Conservation (phyloP, 805 yeast genomes). For the Myxozyma neglecta region DNA sequence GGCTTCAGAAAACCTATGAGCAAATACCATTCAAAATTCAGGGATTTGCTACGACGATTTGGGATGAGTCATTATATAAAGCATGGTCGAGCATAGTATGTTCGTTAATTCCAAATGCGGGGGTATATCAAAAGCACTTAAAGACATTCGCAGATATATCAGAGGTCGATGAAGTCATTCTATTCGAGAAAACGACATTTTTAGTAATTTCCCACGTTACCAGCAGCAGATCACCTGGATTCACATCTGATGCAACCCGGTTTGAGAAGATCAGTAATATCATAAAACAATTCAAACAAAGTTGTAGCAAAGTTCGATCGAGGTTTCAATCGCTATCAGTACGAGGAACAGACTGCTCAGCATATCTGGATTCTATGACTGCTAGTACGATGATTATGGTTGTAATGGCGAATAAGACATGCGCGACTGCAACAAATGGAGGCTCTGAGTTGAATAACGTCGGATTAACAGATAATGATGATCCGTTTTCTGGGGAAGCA, state of each 20-base stretch:
- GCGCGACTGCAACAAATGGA: neutral
- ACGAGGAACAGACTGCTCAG: slow-evolving; percentile 51
- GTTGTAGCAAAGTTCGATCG: slow-evolving; percentile 81
- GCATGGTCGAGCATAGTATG: slow-evolving; percentile 98
- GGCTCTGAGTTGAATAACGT: slow-evolving; percentile 21
- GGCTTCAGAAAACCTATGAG: slow-evolving; percentile 66
- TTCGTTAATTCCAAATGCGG: slow-evolving; percentile 89
- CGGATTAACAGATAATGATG: slow-evolving; percentile 24
- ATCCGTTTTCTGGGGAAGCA: slow-evolving; percentile 31
- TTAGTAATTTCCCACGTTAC: slow-evolving; percentile 63
- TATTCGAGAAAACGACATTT: slow-evolving; percentile 92
- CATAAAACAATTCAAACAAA: slow-evolving; percentile 90
- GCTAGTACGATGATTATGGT: slow-evolving; percentile 49
- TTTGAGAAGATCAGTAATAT: slow-evolving; percentile 93
- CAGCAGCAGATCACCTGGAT: slow-evolving; percentile 15
- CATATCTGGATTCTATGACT: slow-evolving; percentile 46
- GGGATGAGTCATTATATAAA: slow-evolving; percentile 94
- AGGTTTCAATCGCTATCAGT: slow-evolving; percentile 76
- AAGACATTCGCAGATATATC: slow-evolving; percentile 68
- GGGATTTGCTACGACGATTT: slow-evolving; percentile 93
- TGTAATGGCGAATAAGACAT: slow-evolving; percentile 40
- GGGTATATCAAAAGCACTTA: slow-evolving; percentile 71
- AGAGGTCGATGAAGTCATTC: slow-evolving; percentile 83
- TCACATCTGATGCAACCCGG: slow-evolving; percentile 75
- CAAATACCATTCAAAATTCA: slow-evolving; percentile 37